Percentiles rank a stretch among this genome's conserved stretches.
These are phyloP conservation scores for Trichophyton simii DNA, from an alignment of 2,329 filamentous ascomycete genomes.

Conservation along the genomic window DNA sequence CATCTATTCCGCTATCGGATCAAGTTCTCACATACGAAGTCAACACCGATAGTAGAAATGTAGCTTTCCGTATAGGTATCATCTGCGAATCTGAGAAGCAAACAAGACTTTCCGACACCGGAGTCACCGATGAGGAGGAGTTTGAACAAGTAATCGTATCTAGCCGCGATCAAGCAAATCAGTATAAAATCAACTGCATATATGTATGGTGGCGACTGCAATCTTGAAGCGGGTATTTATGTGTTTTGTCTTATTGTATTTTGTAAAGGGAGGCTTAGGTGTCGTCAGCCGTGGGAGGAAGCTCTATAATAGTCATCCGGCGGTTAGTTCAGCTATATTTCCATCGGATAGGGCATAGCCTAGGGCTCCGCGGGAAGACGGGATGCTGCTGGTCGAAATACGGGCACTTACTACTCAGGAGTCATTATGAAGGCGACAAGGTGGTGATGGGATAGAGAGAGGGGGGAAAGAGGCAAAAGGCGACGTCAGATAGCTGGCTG, in stretches of 20 bases:
- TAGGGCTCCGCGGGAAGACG: not conserved
- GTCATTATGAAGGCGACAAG: constrained; percentile 30
- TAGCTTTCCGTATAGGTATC: constrained; percentile 99
- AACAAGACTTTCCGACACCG: constrained; percentile 98
- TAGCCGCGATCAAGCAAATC: constrained; percentile 28
- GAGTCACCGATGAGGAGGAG: constrained; percentile 99
- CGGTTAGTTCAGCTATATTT: not conserved
- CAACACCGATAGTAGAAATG: constrained; percentile 98
- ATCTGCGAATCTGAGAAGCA: constrained; percentile 94
- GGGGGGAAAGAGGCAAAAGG: not conserved
- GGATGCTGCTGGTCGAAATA: not conserved
- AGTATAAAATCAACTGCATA: not conserved
- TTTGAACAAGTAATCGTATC: constrained; percentile 99
- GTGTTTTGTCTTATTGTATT: too few species aligned
- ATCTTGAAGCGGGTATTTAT: not conserved
- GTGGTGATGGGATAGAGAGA: not conserved
- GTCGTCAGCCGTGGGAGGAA: not conserved
- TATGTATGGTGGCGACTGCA: not conserved
- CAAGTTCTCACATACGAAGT: constrained; percentile 61
- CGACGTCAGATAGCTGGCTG: not conserved
- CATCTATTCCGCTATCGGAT: not conserved
- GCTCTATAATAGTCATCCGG: not conserved
- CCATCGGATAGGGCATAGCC: not conserved
- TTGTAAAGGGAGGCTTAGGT: not conserved
- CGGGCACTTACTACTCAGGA: constrained; percentile 34